These are phyloP conservation scores for Cordyceps farinosa DNA, from an alignment of 2,329 filamentous ascomycete species.

Conservation along the genomic window DNA sequence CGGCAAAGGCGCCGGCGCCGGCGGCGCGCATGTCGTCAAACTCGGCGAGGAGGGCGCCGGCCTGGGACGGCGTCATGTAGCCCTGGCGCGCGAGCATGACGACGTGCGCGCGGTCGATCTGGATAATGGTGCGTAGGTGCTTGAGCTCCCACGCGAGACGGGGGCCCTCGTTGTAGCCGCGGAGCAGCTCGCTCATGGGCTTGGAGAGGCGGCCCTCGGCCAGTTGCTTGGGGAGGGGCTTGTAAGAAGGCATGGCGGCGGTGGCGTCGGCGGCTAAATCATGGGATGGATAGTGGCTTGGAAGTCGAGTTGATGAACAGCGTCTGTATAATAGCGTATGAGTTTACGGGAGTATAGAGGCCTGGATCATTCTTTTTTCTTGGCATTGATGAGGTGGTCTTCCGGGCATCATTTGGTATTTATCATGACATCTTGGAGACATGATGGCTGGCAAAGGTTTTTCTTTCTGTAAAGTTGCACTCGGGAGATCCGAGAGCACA, in stretches of 20 bases:
- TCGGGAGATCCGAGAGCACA: neutral
- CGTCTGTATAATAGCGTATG: neutral
- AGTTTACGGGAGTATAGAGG: neutral
- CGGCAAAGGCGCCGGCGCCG: neutral
- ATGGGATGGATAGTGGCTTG: neutral
- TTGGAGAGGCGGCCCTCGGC: constrained; percentile 11
- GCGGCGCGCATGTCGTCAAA: constrained; percentile 1
- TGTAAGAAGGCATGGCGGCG: constrained; percentile 4
- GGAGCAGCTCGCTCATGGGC: neutral
- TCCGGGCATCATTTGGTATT: neutral
- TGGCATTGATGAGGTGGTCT: neutral
- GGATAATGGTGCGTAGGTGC: constrained; percentile 2
- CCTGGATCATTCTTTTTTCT: neutral
- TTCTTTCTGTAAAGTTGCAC: neutral
- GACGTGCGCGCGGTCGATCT: constrained; percentile 11
- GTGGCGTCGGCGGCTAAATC: neutral
- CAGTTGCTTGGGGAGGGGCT: neutral
- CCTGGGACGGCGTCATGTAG: neutral
- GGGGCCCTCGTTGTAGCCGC: constrained; percentile 2
- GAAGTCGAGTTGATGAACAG: too few species aligned
- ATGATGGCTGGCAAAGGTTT: neutral
- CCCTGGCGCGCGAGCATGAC: constrained; percentile 11
- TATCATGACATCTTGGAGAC: neutral
- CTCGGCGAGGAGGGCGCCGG: constrained; percentile 4
- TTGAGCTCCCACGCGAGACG: constrained; percentile 11